Base-by-base conservation (phyloP, 495 filamentous ascomycete species). In the Pyrenopolyporus hunteri region DNA sequence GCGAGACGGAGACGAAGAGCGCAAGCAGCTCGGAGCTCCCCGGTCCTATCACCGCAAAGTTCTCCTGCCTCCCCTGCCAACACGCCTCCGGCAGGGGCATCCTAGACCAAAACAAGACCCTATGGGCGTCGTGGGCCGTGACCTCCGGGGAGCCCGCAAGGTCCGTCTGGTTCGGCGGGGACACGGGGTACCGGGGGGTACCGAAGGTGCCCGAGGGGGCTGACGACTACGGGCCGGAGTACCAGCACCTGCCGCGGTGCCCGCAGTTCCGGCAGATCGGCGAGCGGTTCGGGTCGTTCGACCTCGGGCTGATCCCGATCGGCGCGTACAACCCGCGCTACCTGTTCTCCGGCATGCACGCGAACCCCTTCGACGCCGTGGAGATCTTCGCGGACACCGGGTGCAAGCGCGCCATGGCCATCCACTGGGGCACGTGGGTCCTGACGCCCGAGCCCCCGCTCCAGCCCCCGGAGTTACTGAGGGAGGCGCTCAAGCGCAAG, bases 371-470 rank as follows among this genome's bases (percentile, higher is more conserved):
- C 54, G 94, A 98, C 70, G 81, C 86, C 0, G 93, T 96, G 43
- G 88, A 92, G 57, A 98, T 98, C 58, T 97, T 97, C 77, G 73
- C 77, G 28, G 94, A 97, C 61, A 96, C 91, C 13, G 83, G 84
- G 59, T 98, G 94, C 76, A 82, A 86, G 69, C 80, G 77, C 39
- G 93, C 93, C 13, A 82, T 98, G 78, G 93, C 82, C 10, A 96
- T 98, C 58, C 93, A 98, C 68, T 98, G 93, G 93, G 93, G 85
- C 13, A 92, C 92, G 0, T 97, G 93, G 92, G 87, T 91, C 6
- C 71, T 98, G 59, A 97, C 93, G 0, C 82, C 85, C 56, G 93
- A 98, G 73, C 88, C 91, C 64, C 86, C 94, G 9, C 74, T 93
- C 42, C 91, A 97, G 75, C 93, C 93, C 14, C 92, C 93, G 3